Evolutionary conservation across 495 filamentous ascomycete species (phyloP).

Genomic region (Penicillium dipodomyicola): DNA sequence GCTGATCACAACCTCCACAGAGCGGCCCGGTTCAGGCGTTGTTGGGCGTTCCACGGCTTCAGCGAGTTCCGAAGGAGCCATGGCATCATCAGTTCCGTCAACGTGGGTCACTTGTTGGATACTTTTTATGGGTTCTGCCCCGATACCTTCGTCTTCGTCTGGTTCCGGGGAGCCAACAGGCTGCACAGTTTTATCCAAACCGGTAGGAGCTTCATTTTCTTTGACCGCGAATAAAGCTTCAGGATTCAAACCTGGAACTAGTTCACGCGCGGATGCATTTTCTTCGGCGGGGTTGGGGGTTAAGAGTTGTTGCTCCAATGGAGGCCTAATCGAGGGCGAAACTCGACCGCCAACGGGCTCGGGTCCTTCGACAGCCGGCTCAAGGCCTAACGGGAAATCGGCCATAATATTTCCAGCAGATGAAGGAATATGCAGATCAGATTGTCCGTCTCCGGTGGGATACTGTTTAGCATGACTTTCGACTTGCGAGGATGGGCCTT

Average conservation of each 20-base stretch:
- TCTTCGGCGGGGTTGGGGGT: conserved; percentile 30
- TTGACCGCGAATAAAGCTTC: conserved; percentile 11
- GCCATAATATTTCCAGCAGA: not conserved
- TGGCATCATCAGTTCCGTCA: not conserved
- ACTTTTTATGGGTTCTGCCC: not conserved
- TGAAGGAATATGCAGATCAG: not conserved
- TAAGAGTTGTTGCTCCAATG: conserved; percentile 16
- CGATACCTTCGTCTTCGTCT: not conserved
- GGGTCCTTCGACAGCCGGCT: not conserved
- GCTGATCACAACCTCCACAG: conserved; percentile 8
- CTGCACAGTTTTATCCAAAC: not conserved
- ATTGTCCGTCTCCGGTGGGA: not conserved
- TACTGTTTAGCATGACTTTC: not conserved
- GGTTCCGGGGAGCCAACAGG: not conserved
- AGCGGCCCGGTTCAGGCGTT: not conserved
- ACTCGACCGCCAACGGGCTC: not conserved
- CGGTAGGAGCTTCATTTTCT: conserved; percentile 10
- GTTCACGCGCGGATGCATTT: not conserved
- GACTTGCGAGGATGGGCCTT: not conserved
- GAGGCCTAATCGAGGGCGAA: not conserved
- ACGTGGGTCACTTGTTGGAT: not conserved
- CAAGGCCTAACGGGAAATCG: not conserved
- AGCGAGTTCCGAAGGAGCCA: not conserved
- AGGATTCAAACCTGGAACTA: too few relatives aligned
- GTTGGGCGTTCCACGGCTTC: not conserved